Percentiles rank a stretch among this genome's conserved stretches.
phyloP scores from a whole-genome alignment of 2,329 filamentous ascomycete genomes.

The Colletotrichum gloeosporioides region DNA sequence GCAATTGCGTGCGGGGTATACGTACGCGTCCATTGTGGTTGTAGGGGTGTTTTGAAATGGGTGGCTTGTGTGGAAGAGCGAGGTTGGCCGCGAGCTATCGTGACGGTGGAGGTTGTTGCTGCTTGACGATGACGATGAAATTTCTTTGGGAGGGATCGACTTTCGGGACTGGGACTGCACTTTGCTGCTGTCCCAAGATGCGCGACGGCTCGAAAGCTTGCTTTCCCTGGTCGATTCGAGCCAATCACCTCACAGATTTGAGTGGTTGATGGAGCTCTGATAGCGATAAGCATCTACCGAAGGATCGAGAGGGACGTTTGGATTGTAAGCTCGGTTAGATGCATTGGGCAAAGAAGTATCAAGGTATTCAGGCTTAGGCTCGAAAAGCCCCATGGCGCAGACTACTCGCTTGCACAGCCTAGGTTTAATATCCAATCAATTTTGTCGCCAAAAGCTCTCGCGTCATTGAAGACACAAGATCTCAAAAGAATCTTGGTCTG shows the following conservation, averaged over 20 bases:
- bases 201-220: constrained; percentile 7
- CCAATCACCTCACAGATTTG: background rate
- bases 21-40: constrained; percentile 27
- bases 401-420: background rate
- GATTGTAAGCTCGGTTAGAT: background rate
- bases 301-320: background rate
- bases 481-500: background rate
- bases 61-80: background rate
- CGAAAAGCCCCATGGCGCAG: background rate
- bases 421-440: background rate
- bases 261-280: background rate
- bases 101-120: background rate
- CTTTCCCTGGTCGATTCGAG: background rate
- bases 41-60: too few relatives aligned
- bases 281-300: constrained; percentile 8
- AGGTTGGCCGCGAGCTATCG: background rate
- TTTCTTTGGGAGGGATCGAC: constrained; percentile 21
- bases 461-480: background rate
- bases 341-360: background rate
- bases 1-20: background rate
- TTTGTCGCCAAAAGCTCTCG: background rate
- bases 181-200: background rate
- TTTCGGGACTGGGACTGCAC: background rate
- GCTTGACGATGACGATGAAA: constrained; percentile 23
- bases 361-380: background rate